A percentile compares a stretch with the other conserved stretches of the same genome.
Conservation (phyloP, 805 yeast species). For the Cyberlindnera meyerae region DNA sequence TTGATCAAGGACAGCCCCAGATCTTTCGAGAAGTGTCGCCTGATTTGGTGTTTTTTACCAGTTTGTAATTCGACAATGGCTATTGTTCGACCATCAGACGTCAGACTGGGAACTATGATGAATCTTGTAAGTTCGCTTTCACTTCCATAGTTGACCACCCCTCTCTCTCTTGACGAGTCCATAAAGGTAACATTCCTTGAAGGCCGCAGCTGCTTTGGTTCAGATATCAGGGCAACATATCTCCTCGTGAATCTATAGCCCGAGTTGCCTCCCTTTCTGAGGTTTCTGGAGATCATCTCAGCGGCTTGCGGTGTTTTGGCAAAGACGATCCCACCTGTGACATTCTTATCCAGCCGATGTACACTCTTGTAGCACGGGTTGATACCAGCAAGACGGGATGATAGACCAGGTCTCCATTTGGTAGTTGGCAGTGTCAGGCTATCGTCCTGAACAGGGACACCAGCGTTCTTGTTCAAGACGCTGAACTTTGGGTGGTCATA, state of each 20-base stretch:
- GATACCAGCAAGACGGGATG: slow-evolving; percentile 4
- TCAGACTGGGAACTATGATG: slow-evolving; percentile 2
- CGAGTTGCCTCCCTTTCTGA: slow-evolving; percentile 31
- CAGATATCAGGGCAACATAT: too few relatives aligned
- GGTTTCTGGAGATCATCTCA: slow-evolving; percentile 28
- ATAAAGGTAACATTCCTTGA: slow-evolving; percentile 6
- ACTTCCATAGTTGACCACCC: slow-evolving; percentile 1
- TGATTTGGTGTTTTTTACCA: slow-evolving; percentile 38
- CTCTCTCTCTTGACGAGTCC: neutral
- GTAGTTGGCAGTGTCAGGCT: slow-evolving; percentile 7
- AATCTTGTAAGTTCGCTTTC: slow-evolving; percentile 13
- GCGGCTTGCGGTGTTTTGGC: slow-evolving; percentile 32
- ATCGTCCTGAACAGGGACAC: slow-evolving; percentile 31
- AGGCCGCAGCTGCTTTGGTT: too few relatives aligned
- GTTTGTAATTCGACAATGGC: slow-evolving; percentile 31
- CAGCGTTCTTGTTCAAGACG: slow-evolving; percentile 34
- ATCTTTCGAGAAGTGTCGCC: slow-evolving; percentile 27
- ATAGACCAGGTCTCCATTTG: slow-evolving; percentile 12
- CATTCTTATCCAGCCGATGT: slow-evolving; percentile 36
- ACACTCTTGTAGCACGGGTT: slow-evolving; percentile 26
- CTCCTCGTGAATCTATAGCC: slow-evolving; percentile 32
- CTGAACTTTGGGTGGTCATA: slow-evolving; percentile 13
- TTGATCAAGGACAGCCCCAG: slow-evolving; percentile 28
- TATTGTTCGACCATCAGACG: slow-evolving; percentile 18
- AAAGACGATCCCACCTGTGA: slow-evolving; percentile 37